These are phyloP conservation scores for Cronartium quercuum DNA, from an alignment of 1,284 basidiomycete genomes.

Conservation along the genomic window DNA sequence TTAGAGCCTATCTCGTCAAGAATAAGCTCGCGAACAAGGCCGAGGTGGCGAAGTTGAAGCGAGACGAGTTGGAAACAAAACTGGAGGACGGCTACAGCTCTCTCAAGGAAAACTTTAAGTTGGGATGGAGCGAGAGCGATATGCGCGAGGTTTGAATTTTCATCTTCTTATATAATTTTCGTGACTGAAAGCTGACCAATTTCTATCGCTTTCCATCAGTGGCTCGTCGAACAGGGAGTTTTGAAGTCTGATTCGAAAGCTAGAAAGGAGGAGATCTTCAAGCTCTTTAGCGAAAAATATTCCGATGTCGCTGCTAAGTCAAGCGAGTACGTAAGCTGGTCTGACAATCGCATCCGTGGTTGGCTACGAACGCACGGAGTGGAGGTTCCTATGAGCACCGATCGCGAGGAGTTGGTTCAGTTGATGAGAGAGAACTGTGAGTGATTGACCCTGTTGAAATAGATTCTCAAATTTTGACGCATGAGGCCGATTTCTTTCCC, in stretches of 20 bases:
- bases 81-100: constrained; percentile 68
- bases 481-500: constrained; percentile 39
- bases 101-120: constrained; percentile 63
- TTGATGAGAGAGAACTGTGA: constrained; percentile 61
- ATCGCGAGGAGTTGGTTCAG: constrained; percentile 65
- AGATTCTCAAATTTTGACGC: not conserved
- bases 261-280: constrained; percentile 43
- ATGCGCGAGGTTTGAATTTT: constrained; percentile 18
- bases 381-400: constrained; percentile 39
- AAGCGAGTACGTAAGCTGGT: constrained; percentile 46
- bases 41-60: constrained; percentile 47
- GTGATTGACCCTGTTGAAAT: not conserved
- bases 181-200: constrained; percentile 53
- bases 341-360: constrained; percentile 45
- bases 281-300: constrained; percentile 45
- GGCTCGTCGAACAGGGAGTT: constrained; percentile 70
- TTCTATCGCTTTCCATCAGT: constrained; percentile 50
- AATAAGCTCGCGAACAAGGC: constrained; percentile 41
- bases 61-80: constrained; percentile 70
- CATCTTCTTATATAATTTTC: not conserved
- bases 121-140: constrained; percentile 64
- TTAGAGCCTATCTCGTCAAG: constrained; percentile 48
- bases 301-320: constrained; percentile 40
- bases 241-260: constrained; percentile 62
- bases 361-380: constrained; percentile 46